Conservation (phyloP, 805 yeast species). For the Teunomyces atbi region DNA sequence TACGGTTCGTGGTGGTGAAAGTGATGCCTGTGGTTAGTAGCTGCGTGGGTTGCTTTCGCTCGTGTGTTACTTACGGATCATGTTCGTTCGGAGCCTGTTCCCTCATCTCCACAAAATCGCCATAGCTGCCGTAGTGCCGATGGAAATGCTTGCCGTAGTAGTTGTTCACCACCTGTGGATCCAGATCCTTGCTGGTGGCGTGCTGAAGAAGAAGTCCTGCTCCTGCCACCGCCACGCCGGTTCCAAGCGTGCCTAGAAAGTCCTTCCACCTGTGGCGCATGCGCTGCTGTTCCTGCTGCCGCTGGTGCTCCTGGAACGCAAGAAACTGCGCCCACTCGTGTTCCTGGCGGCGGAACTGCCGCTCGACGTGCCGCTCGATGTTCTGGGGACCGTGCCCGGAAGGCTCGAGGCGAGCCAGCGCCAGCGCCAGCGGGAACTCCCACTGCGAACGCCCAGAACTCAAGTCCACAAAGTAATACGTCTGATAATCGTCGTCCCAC, state of each 20-base stretch:
- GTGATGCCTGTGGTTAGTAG: neutral
- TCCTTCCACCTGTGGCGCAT: slow-evolving; percentile 1
- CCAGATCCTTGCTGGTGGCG: neutral
- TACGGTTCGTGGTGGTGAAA: neutral
- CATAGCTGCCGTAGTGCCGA: neutral
- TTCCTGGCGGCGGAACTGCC: slow-evolving; percentile 5
- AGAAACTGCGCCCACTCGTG: neutral
- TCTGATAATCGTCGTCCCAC: slow-evolving; percentile 31
- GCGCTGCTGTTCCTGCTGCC: neutral
- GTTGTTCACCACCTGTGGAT: slow-evolving; percentile 1
- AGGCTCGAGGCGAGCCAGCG: neutral
- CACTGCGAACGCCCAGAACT: slow-evolving; percentile 29
- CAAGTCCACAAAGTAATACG: slow-evolving; percentile 25
- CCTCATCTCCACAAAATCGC: neutral
- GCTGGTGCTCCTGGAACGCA: slow-evolving; percentile 3
- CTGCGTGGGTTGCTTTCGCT: neutral
- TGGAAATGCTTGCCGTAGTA: slow-evolving; percentile 1
- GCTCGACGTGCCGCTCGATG: neutral
- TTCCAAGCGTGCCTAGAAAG: neutral
- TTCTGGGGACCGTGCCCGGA: neutral
- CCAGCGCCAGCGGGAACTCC: slow-evolving; percentile 20
- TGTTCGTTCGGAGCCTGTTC: neutral
- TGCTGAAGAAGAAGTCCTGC: slow-evolving; percentile 2
- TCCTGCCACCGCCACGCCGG: slow-evolving; percentile 4
- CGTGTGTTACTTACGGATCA: neutral